Conservation (phyloP, 768 basidiomycete species). For the Suillus fuscotomentosus region DNA sequence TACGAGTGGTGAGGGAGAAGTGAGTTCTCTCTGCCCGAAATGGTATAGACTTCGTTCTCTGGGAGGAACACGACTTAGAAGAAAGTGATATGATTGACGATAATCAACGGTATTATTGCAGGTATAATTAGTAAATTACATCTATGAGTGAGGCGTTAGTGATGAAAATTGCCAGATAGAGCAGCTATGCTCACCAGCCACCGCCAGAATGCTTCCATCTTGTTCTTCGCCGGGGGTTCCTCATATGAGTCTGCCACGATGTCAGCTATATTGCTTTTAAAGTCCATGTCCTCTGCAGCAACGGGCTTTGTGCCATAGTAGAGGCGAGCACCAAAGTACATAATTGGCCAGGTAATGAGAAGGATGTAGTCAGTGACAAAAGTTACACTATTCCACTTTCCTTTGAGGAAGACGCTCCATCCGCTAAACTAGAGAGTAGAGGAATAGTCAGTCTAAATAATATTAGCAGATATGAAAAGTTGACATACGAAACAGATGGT, state of each 20-base stretch:
- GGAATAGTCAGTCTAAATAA: constrained; percentile 33
- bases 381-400: constrained; percentile 50
- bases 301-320: constrained; percentile 29
- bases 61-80: background rate
- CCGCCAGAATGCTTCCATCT: constrained; percentile 67
- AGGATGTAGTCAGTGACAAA: constrained; percentile 88
- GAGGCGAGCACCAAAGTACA: constrained; percentile 63
- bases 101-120: background rate
- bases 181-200: constrained; percentile 60
- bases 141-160: background rate
- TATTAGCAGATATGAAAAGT: background rate
- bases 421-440: constrained; percentile 45
- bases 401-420: constrained; percentile 51
- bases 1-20: too few species aligned
- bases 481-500: constrained; percentile 62
- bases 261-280: constrained; percentile 64
- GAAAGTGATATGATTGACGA: background rate
- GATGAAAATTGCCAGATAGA: background rate
- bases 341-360: constrained; percentile 62
- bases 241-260: constrained; percentile 72
- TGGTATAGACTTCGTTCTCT: too few species aligned
- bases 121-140: background rate
- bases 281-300: constrained; percentile 76
- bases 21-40: too few species aligned
- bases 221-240: constrained; percentile 69